Base-by-base conservation (phyloP, 2,329 filamentous ascomycete species). In the Neobulgaria alba region DNA sequence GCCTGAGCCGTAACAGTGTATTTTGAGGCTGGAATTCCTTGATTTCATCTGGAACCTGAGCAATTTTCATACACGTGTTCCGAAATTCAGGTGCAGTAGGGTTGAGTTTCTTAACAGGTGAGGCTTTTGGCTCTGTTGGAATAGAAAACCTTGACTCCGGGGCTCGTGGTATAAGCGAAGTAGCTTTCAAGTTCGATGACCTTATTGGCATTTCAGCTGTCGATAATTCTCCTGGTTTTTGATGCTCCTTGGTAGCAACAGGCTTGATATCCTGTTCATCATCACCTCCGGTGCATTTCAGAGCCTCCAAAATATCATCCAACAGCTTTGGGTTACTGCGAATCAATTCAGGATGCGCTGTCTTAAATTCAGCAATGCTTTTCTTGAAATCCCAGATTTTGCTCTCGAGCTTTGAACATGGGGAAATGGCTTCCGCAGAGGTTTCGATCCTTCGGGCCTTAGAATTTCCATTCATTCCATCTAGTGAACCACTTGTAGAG, bases 271-370 rank as follows among this genome's bases (percentile, higher is more conserved):
- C 42, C 9, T 29, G 38, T 8, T 47, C 44, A 35, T 50, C 46
- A 21, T 43, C 45, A 14, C 34, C 46, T 9, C 48, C 39, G 8
- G 43, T 29, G 12, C 43, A 34, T 16, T 49, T 49, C 18, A 57
- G 14, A 16, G 48, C 42, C 9, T 53, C 39, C 4, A 57, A 30
- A 20, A 55, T 19, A 14, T 46, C 42, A 10, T 43, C 38, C 15
- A 57, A 39, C 3, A 41, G 38, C 23, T 39, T 29, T 10, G 46
- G 40, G 19, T 55, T 48, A 2, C 38, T 35, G 16, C 48, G 52
- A 20, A 49, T 47, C 42, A 49, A 43, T 21, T 41, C 32, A 14
- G 31, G 33, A 33, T 53, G 36, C 12, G 43, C 44, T 35, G 48
- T 48, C 15, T 49, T 44, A 18, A 46, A 33, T 16, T 45, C 39